These are phyloP conservation scores for Carex littledalei DNA, from an alignment of 176 grass and related monocot species.

Conservation along the genomic window DNA sequence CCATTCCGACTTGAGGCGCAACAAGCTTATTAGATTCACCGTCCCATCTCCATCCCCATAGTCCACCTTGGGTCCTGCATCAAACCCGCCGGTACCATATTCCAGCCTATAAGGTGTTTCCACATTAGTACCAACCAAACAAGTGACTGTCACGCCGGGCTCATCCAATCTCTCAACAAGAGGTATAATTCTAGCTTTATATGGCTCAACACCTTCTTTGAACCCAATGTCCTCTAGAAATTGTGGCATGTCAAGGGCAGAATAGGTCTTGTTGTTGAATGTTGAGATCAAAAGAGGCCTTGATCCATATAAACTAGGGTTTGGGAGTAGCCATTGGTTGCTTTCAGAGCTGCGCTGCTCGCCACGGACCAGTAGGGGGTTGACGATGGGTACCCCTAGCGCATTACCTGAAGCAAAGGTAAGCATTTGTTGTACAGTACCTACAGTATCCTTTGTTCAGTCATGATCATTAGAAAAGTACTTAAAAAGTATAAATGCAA, in stretches of 20 bases:
- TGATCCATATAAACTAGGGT: slow-evolving; percentile 40
- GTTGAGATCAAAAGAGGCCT: slow-evolving; percentile 45
- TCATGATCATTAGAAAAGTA: neutral
- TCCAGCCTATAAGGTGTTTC: slow-evolving; percentile 51
- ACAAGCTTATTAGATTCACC: slow-evolving; percentile 63
- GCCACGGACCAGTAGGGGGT: slow-evolving; percentile 47
- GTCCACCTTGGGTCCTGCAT: slow-evolving; percentile 35
- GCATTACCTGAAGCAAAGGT: slow-evolving; percentile 63
- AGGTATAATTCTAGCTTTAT: slow-evolving; percentile 36
- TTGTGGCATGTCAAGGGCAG: slow-evolving; percentile 47
- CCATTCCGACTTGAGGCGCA: slow-evolving; percentile 60
- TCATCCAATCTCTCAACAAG: slow-evolving; percentile 51
- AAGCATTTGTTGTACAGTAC: slow-evolving; percentile 58
- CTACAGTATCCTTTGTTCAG: neutral
- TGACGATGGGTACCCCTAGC: slow-evolving; percentile 52
- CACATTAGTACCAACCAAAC: slow-evolving; percentile 53
- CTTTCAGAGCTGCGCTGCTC: slow-evolving; percentile 66
- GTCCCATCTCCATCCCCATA: slow-evolving; percentile 79
- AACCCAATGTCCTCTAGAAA: slow-evolving; percentile 86
- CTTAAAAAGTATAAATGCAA: slow-evolving; percentile 4
- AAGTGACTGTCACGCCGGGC: slow-evolving; percentile 58
- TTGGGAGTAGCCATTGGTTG: slow-evolving; percentile 85
- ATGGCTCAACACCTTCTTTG: slow-evolving; percentile 47
- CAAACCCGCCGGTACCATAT: slow-evolving; percentile 41
- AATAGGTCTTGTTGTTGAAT: slow-evolving; percentile 38